Percentiles rank a stretch among this genome's conserved stretches.
Conservation (phyloP, 768 basidiomycete genomes). For the Leccinum variicolor region DNA sequence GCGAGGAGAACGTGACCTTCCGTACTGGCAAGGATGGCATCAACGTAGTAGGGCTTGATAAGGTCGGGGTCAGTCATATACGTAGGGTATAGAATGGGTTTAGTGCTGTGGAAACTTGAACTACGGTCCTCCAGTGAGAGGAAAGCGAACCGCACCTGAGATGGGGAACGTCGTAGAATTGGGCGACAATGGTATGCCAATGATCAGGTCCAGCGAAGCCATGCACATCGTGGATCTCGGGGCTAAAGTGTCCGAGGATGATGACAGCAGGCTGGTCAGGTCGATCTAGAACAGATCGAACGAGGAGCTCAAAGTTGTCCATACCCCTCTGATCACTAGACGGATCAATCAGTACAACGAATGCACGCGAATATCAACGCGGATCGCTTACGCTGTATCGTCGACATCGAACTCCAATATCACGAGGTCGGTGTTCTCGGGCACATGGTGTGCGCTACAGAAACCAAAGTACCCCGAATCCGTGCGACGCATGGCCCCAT, state of each 20-base stretch:
- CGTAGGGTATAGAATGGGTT: slow-evolving; percentile 75
- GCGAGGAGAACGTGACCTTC: slow-evolving; percentile 81
- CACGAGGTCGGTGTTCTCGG: slow-evolving; percentile 90
- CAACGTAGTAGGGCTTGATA: slow-evolving; percentile 70
- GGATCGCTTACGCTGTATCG: slow-evolving; percentile 68
- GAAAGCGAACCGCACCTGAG: slow-evolving; percentile 46
- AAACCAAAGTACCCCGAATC: slow-evolving; percentile 94
- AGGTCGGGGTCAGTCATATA: slow-evolving; percentile 75
- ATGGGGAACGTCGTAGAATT: slow-evolving; percentile 97
- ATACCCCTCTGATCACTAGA: slow-evolving; percentile 64
- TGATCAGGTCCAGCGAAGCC: slow-evolving; percentile 91
- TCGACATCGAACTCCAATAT: slow-evolving; percentile 94
- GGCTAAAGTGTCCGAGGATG: slow-evolving; percentile 92
- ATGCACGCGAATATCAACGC: neutral
- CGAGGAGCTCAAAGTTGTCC: slow-evolving; percentile 87
- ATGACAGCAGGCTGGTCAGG: slow-evolving; percentile 91
- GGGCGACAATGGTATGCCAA: slow-evolving; percentile 85
- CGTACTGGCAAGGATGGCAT: slow-evolving; percentile 77
- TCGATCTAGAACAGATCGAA: slow-evolving; percentile 87
- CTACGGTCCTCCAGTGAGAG: neutral
- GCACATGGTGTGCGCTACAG: slow-evolving; percentile 90
- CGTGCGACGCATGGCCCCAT: slow-evolving; percentile 91
- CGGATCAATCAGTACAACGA: neutral
- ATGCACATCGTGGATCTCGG: slow-evolving; percentile 72
- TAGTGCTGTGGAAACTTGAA: slow-evolving; percentile 47